phyloP scores from a whole-genome alignment of 1,284 basidiomycete species.

The Afroboletus lepidellus region DNA sequence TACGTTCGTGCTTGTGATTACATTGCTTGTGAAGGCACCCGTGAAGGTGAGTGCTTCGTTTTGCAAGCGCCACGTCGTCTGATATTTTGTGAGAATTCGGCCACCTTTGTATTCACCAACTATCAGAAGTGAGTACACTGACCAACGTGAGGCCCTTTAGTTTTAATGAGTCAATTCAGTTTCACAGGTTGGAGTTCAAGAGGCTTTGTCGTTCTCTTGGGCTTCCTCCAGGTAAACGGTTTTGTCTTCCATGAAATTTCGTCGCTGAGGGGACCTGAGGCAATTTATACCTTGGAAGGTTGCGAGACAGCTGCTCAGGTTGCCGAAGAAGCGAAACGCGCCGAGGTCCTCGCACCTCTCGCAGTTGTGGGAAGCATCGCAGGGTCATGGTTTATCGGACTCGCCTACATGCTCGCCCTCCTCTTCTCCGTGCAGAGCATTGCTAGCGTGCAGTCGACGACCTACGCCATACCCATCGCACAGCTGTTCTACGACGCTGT shows the following conservation, averaged over 20 bases:
- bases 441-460: conserved; percentile 45
- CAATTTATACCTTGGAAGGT: conserved; percentile 62
- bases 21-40: conserved; percentile 55
- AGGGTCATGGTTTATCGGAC: conserved; percentile 61
- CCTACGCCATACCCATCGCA: conserved; percentile 56
- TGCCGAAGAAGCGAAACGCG: conserved; percentile 57
- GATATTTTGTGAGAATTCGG: conserved; percentile 44
- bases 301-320: conserved; percentile 65
- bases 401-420: conserved; percentile 58
- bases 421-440: conserved; percentile 60
- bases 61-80: not conserved
- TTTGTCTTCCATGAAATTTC: not conserved
- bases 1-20: conserved; percentile 56
- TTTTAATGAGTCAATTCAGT: conserved; percentile 31
- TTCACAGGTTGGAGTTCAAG: conserved; percentile 56
- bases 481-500: conserved; percentile 59
- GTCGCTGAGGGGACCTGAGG: conserved; percentile 30
- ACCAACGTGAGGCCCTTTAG: not conserved
- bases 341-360: conserved; percentile 55
- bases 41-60: conserved; percentile 40
- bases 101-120: conserved; percentile 56
- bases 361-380: conserved; percentile 55
- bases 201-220: conserved; percentile 58
- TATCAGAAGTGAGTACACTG: conserved; percentile 47
- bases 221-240: conserved; percentile 49